Conservation (phyloP, 371 early-diverging fungal species). For the Apophysomyces variabilis region DNA sequence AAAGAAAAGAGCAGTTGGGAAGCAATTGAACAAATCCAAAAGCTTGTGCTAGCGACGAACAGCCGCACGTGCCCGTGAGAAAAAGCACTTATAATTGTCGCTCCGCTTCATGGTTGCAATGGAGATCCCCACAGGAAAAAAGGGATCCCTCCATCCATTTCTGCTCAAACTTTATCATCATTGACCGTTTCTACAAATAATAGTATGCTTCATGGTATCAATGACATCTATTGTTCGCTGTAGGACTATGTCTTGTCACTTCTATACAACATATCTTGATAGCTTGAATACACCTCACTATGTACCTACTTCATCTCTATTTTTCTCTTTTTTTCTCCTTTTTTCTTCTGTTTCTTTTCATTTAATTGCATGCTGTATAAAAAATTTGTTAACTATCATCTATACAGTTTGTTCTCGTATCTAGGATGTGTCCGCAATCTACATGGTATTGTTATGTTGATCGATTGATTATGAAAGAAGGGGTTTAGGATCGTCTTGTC, state of each 20-base stretch:
- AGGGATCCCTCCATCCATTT: no score
- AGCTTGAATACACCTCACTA: no score
- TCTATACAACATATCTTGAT: no score
- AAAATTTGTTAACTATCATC: not conserved
- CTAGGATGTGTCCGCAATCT: not conserved
- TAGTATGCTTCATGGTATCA: no score
- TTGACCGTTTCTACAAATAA: no score
- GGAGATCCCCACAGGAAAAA: no score
- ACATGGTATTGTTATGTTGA: not conserved
- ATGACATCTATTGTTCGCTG: no score
- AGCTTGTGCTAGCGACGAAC: not conserved
- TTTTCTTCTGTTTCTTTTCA: no score
- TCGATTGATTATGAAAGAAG: not conserved
- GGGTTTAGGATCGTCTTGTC: constrained; percentile 33
- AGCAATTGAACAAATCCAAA: not conserved
- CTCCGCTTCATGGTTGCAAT: not conserved
- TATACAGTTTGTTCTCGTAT: not conserved
- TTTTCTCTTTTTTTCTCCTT: no score
- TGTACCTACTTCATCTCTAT: no score
- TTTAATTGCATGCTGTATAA: not conserved
- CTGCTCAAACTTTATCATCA: no score
- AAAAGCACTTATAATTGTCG: not conserved
- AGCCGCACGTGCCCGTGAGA: constrained; percentile 8
- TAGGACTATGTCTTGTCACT: no score
- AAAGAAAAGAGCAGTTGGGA: not conserved